These are phyloP conservation scores for Murraya paniculata DNA, from an alignment of 345 rosid genomes.

Conservation along the genomic window DNA sequence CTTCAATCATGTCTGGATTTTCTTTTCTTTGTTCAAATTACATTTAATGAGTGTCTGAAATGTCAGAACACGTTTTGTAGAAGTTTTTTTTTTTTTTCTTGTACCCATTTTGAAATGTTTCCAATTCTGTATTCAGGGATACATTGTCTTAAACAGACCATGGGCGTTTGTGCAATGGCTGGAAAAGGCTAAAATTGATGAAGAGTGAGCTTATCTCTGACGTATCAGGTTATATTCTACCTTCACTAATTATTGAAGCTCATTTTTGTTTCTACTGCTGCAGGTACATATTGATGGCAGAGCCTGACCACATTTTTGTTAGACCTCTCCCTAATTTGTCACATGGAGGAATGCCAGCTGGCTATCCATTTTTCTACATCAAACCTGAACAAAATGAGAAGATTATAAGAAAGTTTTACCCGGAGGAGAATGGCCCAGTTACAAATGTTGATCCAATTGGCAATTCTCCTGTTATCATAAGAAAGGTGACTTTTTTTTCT, in stretches of 20 bases:
- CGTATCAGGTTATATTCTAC: not conserved
- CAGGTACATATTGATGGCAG: constrained; percentile 92
- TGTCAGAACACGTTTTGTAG: not conserved
- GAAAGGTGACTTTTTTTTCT: constrained; percentile 45
- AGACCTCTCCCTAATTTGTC: constrained; percentile 85
- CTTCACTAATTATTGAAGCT: not conserved
- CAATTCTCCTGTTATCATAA: constrained; percentile 83
- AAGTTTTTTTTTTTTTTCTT: not conserved
- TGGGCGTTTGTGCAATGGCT: constrained; percentile 99
- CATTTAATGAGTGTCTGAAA: not conserved
- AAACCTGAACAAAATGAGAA: constrained; percentile 57
- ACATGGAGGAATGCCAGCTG: constrained; percentile 66
- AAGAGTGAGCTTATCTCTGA: constrained; percentile 62
- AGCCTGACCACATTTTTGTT: constrained; percentile 87
- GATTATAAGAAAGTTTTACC: constrained; percentile 66
- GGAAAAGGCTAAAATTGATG: constrained; percentile 80
- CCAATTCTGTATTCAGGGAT: constrained; percentile 58
- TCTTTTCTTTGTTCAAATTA: not conserved
- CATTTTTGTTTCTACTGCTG: constrained; percentile 21
- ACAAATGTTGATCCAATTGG: constrained; percentile 80
- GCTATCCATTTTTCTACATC: constrained; percentile 88
- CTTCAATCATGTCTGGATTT: not conserved
- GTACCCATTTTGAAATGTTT: not conserved
- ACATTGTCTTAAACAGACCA: constrained; percentile 92
- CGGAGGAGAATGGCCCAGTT: constrained; percentile 69